Percentiles rank a stretch among this genome's conserved stretches.
These are phyloP conservation scores for Stephania cephalantha DNA, from an alignment of 164 flowering plant species.

Conservation along the genomic window DNA sequence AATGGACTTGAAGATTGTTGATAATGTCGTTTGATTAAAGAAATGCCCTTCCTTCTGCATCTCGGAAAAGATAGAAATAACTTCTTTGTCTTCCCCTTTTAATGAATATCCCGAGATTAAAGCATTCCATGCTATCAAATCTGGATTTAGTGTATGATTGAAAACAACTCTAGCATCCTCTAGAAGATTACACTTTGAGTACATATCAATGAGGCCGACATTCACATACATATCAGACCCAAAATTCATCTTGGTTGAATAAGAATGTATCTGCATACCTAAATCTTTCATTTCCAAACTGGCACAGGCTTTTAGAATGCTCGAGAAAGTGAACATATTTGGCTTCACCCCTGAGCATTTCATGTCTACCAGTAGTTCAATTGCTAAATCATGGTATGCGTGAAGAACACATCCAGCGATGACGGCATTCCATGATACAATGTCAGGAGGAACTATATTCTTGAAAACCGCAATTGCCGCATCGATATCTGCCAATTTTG, in stretches of 20 bases:
- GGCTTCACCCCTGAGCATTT: constrained; percentile 35
- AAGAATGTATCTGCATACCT: constrained; percentile 62
- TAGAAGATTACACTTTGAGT: constrained; percentile 46
- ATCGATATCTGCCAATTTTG: constrained; percentile 48
- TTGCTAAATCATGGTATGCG: constrained; percentile 38
- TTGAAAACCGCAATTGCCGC: constrained; percentile 48
- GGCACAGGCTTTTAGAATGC: constrained; percentile 64
- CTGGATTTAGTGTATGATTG: constrained; percentile 37
- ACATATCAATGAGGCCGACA: constrained; percentile 75
- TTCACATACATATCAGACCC: constrained; percentile 44
- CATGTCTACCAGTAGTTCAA: constrained; percentile 49
- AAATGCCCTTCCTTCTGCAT: constrained; percentile 38
- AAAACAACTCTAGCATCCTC: constrained; percentile 46
- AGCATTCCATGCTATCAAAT: constrained; percentile 62
- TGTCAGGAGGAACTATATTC: constrained; percentile 41
- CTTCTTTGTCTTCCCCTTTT: constrained; percentile 44
- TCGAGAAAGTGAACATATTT: constrained; percentile 64
- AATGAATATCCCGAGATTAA: constrained; percentile 57
- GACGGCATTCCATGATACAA: constrained; percentile 77
- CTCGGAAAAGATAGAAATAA: constrained; percentile 35
- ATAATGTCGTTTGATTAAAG: constrained; percentile 58
- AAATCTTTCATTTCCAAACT: constrained; percentile 31
- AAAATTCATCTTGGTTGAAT: constrained; percentile 42
- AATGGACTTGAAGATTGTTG: constrained; percentile 45
- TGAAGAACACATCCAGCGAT: constrained; percentile 74